These are phyloP conservation scores for Paxillus ammoniavirescens DNA, from an alignment of 768 basidiomycete genomes.

Conservation along the genomic window DNA sequence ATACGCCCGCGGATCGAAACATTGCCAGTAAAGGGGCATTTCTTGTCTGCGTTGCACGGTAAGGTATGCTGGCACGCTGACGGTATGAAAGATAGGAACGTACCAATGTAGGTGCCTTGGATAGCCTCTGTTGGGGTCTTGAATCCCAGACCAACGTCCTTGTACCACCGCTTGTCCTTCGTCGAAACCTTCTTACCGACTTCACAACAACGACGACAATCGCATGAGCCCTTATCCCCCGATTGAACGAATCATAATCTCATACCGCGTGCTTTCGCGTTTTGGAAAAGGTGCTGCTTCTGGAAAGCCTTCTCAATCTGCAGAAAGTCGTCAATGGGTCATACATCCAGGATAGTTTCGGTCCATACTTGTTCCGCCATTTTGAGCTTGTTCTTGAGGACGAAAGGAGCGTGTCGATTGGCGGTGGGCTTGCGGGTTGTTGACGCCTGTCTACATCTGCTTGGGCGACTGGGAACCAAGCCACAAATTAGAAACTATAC, in stretches of 20 bases:
- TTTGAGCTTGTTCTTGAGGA: constrained; percentile 22
- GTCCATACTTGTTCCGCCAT: constrained; percentile 64
- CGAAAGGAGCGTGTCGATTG: not conserved
- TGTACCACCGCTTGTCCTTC: constrained; percentile 98
- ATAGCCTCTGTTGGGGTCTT: constrained; percentile 97
- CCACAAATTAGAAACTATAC: constrained; percentile 41
- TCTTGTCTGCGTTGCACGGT: constrained; percentile 72
- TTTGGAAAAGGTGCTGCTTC: constrained; percentile 98
- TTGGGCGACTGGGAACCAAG: constrained; percentile 28
- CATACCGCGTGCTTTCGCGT: constrained; percentile 90
- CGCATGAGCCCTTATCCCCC: constrained; percentile 8
- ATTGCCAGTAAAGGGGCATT: constrained; percentile 97
- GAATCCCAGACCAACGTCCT: constrained; percentile 96
- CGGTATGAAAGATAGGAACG: constrained; percentile 30
- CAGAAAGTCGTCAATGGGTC: not conserved
- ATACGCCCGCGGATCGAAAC: constrained; percentile 99
- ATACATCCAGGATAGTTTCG: not conserved
- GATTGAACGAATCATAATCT: constrained; percentile 22
- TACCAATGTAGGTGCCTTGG: constrained; percentile 94
- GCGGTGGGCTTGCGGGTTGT: constrained; percentile 1
- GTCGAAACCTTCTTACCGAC: constrained; percentile 90
- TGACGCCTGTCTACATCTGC: not conserved
- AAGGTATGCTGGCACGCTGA: not conserved
- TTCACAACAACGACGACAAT: constrained; percentile 12
- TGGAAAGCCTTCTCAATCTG: constrained; percentile 97